Percentiles rank a stretch among this genome's conserved stretches.
Evolutionary conservation across 495 filamentous ascomycete species (phyloP).

Genomic region (Letharia columbiana): DNA sequence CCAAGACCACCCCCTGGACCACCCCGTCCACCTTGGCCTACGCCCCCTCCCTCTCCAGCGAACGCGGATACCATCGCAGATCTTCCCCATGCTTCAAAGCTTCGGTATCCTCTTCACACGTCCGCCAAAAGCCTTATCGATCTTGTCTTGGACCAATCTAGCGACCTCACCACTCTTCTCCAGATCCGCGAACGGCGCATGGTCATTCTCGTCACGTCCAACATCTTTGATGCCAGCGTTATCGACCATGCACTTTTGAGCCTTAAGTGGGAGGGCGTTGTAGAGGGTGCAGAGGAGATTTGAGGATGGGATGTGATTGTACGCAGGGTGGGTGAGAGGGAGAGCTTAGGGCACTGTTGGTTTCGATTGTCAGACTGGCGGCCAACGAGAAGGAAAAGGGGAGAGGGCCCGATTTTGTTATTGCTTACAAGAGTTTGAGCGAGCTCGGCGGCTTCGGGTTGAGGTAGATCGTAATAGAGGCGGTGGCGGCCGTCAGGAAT

Average conservation of each 20-base stretch:
- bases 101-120: background rate
- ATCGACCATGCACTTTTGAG: background rate
- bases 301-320: background rate
- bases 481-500: background rate
- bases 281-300: conserved; percentile 3
- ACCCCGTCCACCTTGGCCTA: conserved; percentile 15
- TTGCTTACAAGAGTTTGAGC: background rate
- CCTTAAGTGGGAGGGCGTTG: background rate
- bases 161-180: background rate
- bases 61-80: background rate
- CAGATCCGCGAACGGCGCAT: background rate
- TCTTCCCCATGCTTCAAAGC: too few relatives aligned
- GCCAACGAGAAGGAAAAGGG: background rate
- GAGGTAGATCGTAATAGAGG: background rate
- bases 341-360: background rate
- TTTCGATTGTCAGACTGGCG: background rate
- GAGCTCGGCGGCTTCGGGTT: background rate
- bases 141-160: background rate
- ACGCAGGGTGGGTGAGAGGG: background rate
- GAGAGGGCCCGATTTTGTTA: too few relatives aligned
- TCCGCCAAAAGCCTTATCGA: background rate
- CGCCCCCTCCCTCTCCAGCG: conserved; percentile 9
- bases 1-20: conserved; percentile 9
- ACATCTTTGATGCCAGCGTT: conserved; percentile 4
- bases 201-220: background rate